These are phyloP conservation scores for Umbelopsis vinacea DNA, from an alignment of 192 early-diverging fungal species.

Conservation along the genomic window DNA sequence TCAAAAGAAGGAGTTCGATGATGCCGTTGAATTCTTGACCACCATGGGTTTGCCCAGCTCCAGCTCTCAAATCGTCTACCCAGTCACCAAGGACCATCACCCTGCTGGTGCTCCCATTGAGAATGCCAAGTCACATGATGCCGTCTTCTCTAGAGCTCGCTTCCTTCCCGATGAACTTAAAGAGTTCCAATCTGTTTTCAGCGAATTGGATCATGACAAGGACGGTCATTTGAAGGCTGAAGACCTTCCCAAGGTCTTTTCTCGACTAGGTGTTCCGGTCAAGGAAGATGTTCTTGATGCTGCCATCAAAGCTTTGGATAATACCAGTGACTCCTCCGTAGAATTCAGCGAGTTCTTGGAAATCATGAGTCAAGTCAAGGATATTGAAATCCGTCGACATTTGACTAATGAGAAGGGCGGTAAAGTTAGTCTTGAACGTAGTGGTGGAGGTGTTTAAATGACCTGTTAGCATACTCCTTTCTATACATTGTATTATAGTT, in stretches of 20 bases:
- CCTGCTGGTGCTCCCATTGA: slow-evolving; percentile 39
- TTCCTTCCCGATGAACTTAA: slow-evolving; percentile 68
- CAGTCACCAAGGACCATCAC: slow-evolving; percentile 16
- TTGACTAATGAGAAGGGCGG: slow-evolving; percentile 46
- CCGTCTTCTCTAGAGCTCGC: slow-evolving; percentile 54
- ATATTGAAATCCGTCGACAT: slow-evolving; percentile 52
- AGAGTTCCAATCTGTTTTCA: slow-evolving; percentile 60
- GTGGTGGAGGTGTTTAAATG: slow-evolving; percentile 52
- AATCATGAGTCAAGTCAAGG: slow-evolving; percentile 65
- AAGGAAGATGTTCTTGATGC: slow-evolving; percentile 52
- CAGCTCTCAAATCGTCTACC: slow-evolving; percentile 22
- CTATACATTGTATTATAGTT: slow-evolving; percentile 21
- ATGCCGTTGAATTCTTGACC: slow-evolving; percentile 76
- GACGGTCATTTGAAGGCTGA: slow-evolving; percentile 60
- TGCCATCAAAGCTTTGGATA: slow-evolving; percentile 60
- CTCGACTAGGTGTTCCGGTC: slow-evolving; percentile 55
- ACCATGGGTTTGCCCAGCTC: slow-evolving; percentile 87
- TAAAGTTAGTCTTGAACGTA: slow-evolving; percentile 37
- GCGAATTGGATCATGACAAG: slow-evolving; percentile 53
- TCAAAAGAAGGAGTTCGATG: slow-evolving; percentile 68
- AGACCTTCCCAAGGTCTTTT: slow-evolving; percentile 58
- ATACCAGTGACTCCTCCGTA: slow-evolving; percentile 50
- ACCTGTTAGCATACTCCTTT: neutral
- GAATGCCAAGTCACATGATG: slow-evolving; percentile 28
- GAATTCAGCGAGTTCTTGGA: slow-evolving; percentile 80